Conservation (phyloP, 78 protist genomes). For the slime mould (Dictyostelium discoideum) region DNA sequence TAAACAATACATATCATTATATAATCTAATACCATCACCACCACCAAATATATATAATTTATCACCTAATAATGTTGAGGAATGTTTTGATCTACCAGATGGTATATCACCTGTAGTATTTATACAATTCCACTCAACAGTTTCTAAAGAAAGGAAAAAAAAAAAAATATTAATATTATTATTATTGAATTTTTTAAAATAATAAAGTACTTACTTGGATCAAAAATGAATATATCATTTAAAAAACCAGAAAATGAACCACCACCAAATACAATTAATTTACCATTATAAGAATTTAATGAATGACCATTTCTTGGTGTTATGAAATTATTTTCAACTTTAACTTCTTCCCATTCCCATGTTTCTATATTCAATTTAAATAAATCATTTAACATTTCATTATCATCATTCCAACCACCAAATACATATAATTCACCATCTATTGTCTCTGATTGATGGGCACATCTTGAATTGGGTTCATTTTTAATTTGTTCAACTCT, state of each 20-base stretch:
- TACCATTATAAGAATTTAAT: slow-evolving; percentile 14
- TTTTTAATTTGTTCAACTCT: slow-evolving; percentile 50
- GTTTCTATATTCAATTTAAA: slow-evolving; percentile 41
- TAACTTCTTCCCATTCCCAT: slow-evolving; percentile 64
- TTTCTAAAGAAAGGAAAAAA: neutral
- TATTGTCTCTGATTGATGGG: slow-evolving; percentile 52
- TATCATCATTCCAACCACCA: slow-evolving; percentile 80
- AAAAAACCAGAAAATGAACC: slow-evolving; percentile 72
- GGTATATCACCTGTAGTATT: slow-evolving; percentile 30
- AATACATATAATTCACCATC: slow-evolving; percentile 56
- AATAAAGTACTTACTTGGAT: neutral
- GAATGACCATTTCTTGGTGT: slow-evolving; percentile 74
- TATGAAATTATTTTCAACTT: neutral
- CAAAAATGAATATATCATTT: slow-evolving; percentile 41
- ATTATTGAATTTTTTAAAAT: neutral
- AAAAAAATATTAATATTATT: neutral
- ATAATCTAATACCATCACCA: slow-evolving; percentile 75
- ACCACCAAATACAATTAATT: slow-evolving; percentile 69
- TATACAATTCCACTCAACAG: neutral
- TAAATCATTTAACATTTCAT: slow-evolving; percentile 64
- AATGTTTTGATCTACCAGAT: slow-evolving; percentile 74
- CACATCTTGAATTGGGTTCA: slow-evolving; percentile 75
- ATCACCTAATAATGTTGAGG: slow-evolving; percentile 34
- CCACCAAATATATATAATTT: slow-evolving; percentile 80
- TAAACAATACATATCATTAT: slow-evolving; percentile 61